Conservation (phyloP, 2,329 filamentous ascomycete genomes). For the Bipolaris gigantea region DNA sequence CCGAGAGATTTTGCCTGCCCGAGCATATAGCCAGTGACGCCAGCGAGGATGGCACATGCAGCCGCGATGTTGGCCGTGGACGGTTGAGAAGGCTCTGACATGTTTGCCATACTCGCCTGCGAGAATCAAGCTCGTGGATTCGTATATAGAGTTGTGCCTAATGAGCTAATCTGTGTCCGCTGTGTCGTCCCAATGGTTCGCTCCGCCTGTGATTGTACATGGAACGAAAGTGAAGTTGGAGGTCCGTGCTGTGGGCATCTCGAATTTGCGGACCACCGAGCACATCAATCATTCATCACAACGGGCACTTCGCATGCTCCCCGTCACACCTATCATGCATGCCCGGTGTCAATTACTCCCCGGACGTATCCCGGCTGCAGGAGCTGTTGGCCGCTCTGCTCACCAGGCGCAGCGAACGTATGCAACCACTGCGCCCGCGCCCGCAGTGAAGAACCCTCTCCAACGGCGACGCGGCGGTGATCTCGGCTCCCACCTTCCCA, state of each 20-base stretch:
- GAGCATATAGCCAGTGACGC: slow-evolving; percentile 75
- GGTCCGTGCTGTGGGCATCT: slow-evolving; percentile 6
- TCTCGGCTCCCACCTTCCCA: slow-evolving; percentile 42
- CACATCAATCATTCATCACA: slow-evolving; percentile 16
- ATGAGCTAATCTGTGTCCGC: neutral
- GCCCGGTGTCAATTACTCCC: slow-evolving; percentile 36
- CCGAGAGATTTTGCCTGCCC: slow-evolving; percentile 69
- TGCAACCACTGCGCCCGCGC: slow-evolving; percentile 22
- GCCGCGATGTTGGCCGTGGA: slow-evolving; percentile 65
- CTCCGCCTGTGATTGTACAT: slow-evolving; percentile 2
- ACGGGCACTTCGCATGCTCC: slow-evolving; percentile 18
- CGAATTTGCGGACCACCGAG: slow-evolving; percentile 33
- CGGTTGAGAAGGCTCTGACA: slow-evolving; percentile 47
- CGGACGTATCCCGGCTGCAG: slow-evolving; percentile 20
- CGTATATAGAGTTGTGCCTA: neutral
- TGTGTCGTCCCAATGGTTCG: neutral
- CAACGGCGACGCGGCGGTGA: slow-evolving; percentile 37
- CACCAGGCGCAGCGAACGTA: slow-evolving; percentile 32
- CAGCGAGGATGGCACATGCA: slow-evolving; percentile 72
- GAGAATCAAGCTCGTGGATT: neutral
- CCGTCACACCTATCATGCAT: slow-evolving; percentile 27
- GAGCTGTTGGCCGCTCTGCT: slow-evolving; percentile 14
- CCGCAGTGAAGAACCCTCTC: slow-evolving; percentile 30
- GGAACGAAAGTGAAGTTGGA: slow-evolving; percentile 2
- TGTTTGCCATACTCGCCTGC: neutral